Evolutionary conservation across 768 basidiomycete species (phyloP).

Genomic region (Baorangia bicolor): DNA sequence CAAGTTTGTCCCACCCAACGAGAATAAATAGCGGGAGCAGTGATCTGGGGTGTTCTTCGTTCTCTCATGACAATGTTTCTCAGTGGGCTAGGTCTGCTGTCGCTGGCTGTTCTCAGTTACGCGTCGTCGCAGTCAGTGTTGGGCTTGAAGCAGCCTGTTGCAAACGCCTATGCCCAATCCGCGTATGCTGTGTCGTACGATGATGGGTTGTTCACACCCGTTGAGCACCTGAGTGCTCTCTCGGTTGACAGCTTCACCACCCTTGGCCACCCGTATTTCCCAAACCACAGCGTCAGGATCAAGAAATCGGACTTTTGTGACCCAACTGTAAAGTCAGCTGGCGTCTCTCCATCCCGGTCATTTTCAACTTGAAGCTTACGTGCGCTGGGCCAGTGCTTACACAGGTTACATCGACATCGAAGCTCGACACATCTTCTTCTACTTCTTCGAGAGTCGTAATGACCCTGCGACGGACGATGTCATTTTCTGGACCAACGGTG

Average conservation of each 20-base stretch:
- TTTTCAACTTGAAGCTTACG: neutral
- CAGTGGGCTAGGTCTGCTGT: constrained; percentile 15
- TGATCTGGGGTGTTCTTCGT: neutral
- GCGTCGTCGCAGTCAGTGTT: constrained; percentile 24
- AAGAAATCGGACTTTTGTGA: constrained; percentile 42
- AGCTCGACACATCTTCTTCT: constrained; percentile 67
- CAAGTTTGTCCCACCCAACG: neutral
- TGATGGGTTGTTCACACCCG: constrained; percentile 34
- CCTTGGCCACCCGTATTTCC: constrained; percentile 45
- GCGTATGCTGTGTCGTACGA: constrained; percentile 19
- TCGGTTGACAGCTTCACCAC: constrained; percentile 36
- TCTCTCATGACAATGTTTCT: constrained; percentile 7
- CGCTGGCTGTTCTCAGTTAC: constrained; percentile 9
- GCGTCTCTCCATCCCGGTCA: neutral
- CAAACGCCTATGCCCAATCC: constrained; percentile 1
- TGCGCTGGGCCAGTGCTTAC: constrained; percentile 44
- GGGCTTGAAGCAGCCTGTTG: constrained; percentile 4
- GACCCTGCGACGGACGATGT: constrained; percentile 58
- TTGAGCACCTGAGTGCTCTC: constrained; percentile 30
- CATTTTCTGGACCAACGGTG: constrained; percentile 59
- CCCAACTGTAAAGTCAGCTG: constrained; percentile 37
- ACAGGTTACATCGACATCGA: constrained; percentile 69
- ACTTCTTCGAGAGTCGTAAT: constrained; percentile 71
- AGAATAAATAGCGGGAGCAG: constrained; percentile 1
- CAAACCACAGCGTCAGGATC: constrained; percentile 41